phyloP scores from a whole-genome alignment of 164 flowering plant genomes.

The Cinnamomum micranthum region DNA sequence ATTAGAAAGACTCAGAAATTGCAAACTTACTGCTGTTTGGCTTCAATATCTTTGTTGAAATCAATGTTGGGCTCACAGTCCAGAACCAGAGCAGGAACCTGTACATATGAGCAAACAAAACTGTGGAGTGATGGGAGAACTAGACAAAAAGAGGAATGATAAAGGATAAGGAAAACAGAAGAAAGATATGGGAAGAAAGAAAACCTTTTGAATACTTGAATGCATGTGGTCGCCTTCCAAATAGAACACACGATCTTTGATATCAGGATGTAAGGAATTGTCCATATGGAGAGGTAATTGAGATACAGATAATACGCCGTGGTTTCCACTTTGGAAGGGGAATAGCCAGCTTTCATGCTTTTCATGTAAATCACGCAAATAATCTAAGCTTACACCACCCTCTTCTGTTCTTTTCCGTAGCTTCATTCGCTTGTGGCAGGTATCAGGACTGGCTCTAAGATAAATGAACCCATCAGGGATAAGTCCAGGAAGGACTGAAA shows the following conservation, averaged over 20 bases:
- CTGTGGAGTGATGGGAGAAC: conserved; percentile 3
- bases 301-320: conserved; percentile 68
- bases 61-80: conserved; percentile 97
- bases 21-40: conserved; percentile 74
- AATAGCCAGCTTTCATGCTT: conserved; percentile 97
- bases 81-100: conserved; percentile 96
- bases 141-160: background rate
- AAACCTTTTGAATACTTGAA: conserved; percentile 90
- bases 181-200: background rate
- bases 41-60: conserved; percentile 86
- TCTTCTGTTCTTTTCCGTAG: conserved; percentile 80
- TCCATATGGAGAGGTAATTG: conserved; percentile 55
- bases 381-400: conserved; percentile 84
- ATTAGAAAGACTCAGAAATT: background rate
- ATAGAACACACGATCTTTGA: conserved; percentile 84
- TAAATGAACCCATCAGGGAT: conserved; percentile 95
- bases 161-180: background rate
- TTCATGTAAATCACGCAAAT: conserved; percentile 82
- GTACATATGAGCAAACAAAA: conserved; percentile 18
- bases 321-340: conserved; percentile 73
- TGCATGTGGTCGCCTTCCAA: conserved; percentile 96
- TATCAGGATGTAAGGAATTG: conserved; percentile 68
- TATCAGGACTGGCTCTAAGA: conserved; percentile 96
- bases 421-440: conserved; percentile 89
- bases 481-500: conserved; percentile 86